Conservation (phyloP, 1,284 basidiomycete species). For the Leccinum fuscescens region DNA sequence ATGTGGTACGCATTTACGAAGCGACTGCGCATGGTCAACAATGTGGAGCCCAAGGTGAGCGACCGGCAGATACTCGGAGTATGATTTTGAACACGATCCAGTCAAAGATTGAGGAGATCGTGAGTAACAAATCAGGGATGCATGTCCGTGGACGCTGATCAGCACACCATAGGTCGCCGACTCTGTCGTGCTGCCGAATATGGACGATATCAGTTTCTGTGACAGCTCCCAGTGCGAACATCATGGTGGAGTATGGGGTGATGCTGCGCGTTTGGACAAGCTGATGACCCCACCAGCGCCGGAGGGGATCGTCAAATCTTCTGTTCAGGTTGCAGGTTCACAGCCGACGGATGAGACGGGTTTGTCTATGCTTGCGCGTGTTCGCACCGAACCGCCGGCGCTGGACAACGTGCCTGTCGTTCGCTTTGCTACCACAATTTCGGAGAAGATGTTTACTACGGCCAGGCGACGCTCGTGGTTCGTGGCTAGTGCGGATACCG, state of each 20-base stretch:
- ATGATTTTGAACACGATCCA: conserved; percentile 92
- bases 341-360: conserved; percentile 16
- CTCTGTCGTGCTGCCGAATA: conserved; percentile 39
- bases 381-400: conserved; percentile 31
- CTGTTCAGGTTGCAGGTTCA: neutral
- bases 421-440: conserved; percentile 14
- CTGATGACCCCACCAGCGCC: conserved; percentile 14
- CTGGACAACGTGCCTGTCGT: conserved; percentile 17
- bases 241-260: conserved; percentile 90
- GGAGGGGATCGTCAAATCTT: conserved; percentile 8
- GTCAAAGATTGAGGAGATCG: conserved; percentile 83
- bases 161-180: conserved; percentile 75
- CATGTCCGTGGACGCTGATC: conserved; percentile 5
- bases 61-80: conserved; percentile 91
- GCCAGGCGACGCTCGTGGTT: conserved; percentile 43
- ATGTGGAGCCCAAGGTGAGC: conserved; percentile 91
- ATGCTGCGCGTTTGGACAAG: conserved; percentile 59
- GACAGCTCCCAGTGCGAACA: conserved; percentile 66
- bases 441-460: conserved; percentile 18
- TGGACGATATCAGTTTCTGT: no score
- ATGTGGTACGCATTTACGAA: conserved; percentile 99
- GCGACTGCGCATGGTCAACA: conserved; percentile 84
- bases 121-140: conserved; percentile 45
- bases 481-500: conserved; percentile 25
- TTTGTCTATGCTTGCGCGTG: conserved; percentile 26